phyloP scores from a whole-genome alignment of 352 stramenopile species.

The Pseudoperonospora humuli region DNA sequence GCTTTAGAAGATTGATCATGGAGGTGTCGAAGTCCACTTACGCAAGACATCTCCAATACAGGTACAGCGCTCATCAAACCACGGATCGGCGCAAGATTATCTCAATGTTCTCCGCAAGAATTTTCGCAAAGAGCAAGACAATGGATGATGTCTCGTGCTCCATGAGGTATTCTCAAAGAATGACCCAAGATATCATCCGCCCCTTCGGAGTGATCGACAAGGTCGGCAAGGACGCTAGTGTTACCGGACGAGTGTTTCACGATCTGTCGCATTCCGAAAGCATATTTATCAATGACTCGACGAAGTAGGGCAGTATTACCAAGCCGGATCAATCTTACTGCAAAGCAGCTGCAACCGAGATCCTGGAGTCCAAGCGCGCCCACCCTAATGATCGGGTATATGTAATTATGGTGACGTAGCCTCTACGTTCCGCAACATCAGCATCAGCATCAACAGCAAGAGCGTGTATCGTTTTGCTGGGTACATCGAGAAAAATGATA shows the following conservation, averaged over 20 bases:
- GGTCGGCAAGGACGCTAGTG: neutral
- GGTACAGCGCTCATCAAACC: constrained; percentile 3
- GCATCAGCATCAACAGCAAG: constrained; percentile 7
- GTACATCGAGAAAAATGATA: constrained; percentile 4
- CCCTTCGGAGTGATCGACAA: constrained; percentile 11
- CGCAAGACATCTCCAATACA: neutral
- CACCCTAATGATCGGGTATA: neutral
- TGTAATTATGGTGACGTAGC: constrained; percentile 2
- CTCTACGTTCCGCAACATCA: constrained; percentile 1
- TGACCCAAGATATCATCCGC: constrained; percentile 9
- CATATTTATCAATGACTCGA: constrained; percentile 11
- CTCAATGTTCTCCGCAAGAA: constrained; percentile 13
- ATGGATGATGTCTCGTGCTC: constrained; percentile 5
- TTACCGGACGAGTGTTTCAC: neutral
- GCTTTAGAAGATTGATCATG: neutral
- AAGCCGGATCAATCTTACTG: constrained; percentile 4
- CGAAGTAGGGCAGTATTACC: constrained; percentile 7
- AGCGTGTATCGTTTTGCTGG: constrained; percentile 8
- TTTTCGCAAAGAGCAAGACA: constrained; percentile 11
- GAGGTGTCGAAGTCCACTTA: neutral
- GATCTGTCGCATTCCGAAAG: constrained; percentile 5
- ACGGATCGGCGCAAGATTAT: constrained; percentile 2
- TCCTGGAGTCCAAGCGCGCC: neutral
- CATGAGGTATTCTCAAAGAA: constrained; percentile 8
- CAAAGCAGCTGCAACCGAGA: neutral